Conservation (phyloP, 257 asterid species). For the Capsicum rhomboideum region DNA sequence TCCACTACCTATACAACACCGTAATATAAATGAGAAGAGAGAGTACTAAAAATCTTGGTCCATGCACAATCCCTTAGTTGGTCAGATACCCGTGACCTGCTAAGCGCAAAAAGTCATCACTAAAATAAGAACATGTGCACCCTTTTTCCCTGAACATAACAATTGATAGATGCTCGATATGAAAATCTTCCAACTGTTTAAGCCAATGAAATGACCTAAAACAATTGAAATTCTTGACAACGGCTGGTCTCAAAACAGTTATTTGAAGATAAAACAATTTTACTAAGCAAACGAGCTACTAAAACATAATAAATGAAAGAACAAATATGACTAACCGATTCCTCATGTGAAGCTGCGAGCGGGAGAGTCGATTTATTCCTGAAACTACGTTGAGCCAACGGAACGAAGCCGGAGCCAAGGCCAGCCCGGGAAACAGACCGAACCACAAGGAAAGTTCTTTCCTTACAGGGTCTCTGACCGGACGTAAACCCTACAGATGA, state of each 20-base stretch:
- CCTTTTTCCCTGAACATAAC: not conserved
- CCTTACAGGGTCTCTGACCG: conserved; percentile 3
- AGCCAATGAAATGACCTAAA: not conserved
- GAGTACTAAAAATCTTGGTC: not conserved
- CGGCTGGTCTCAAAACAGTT: not conserved
- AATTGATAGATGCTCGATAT: not conserved
- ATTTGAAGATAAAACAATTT: not conserved
- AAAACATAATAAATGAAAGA: not conserved
- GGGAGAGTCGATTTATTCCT: conserved; percentile 39
- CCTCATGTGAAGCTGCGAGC: conserved; percentile 69
- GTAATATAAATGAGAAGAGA: not conserved
- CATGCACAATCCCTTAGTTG: not conserved
- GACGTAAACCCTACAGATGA: conserved; percentile 2
- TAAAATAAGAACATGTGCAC: not conserved
- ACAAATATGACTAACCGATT: conserved; percentile 42
- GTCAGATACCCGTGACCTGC: not conserved
- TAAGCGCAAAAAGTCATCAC: not conserved
- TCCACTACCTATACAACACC: not conserved
- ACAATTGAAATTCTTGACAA: not conserved
- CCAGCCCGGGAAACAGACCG: conserved; percentile 16
- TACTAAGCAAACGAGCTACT: not conserved
- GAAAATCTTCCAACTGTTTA: not conserved
- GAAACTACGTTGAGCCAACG: not conserved
- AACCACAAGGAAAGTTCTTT: conserved; percentile 3
- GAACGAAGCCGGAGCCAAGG: conserved; percentile 13